Evolutionary conservation across 192 early-diverging fungal species (phyloP), one percentile per base, ranked within the genome.

Genomic region (Backusella australiensis): DNA sequence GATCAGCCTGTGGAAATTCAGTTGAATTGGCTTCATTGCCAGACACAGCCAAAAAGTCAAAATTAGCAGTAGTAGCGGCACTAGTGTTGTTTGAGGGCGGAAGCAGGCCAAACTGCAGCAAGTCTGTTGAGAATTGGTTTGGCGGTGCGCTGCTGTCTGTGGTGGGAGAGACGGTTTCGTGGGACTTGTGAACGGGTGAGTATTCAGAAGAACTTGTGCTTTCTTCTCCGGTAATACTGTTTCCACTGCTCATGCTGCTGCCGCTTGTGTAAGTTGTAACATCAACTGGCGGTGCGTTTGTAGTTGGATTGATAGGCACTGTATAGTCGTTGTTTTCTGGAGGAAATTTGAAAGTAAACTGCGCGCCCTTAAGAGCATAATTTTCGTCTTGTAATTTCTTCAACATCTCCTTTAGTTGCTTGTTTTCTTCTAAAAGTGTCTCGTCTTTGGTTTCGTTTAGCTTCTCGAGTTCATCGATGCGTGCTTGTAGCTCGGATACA

Each of bases 401-500:
- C 15, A 90, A 81, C 39, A 87, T 75, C 17, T 83, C 72, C 42
- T 86, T 90, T 29, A 90, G 77, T 67, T 83, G 77, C 26, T 78
- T 41, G 71, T 90, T 90, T 39, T 90, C 88, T 49, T 85, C 78
- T 1, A 68, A 74, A 17, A 90, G 85, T 21, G 78, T 76, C 17
- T 76, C 80, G 73, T 84, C 80, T 53, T 85, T 81, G 29, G 87
- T 85, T 34, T 75, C 49, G 36, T 88, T 86, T 6, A 70, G 19
- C 42, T 90, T 90, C 44, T 93, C 89, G 8, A 95, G 84, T 52
- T 89, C 91, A 69, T 90, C 86, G 52, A 95, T 93, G 42, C 88
- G 84, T 36, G 85, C 90, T 82, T 95, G 94, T 11, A 96, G 86
- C 12, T 90, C 87, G 77, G 91, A 87, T 17, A 95, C 89, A 76